Conservation (phyloP, 768 basidiomycete species). For the Phaeolepiota aurea region DNA sequence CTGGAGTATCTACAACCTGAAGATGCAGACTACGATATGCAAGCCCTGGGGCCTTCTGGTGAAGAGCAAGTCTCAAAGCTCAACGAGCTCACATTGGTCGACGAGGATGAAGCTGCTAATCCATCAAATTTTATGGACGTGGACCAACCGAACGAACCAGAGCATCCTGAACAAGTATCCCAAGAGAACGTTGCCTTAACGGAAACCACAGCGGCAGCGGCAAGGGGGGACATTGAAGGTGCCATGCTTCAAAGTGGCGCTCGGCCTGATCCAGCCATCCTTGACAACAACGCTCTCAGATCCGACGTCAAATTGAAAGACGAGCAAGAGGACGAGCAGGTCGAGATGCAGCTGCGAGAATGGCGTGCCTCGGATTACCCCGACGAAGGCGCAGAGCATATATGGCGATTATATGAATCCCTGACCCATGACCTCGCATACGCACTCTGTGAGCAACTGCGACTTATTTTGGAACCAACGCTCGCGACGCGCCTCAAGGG, state of each 20-base stretch:
- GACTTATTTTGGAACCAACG: slow-evolving; percentile 93
- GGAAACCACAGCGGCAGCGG: slow-evolving; percentile 15
- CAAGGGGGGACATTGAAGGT: slow-evolving; percentile 30
- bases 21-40: slow-evolving; percentile 65
- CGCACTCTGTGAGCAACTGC: slow-evolving; percentile 89
- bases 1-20: slow-evolving; percentile 75
- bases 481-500: slow-evolving; percentile 89
- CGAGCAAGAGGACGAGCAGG: slow-evolving; percentile 15
- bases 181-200: slow-evolving; percentile 13
- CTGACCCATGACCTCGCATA: slow-evolving; percentile 89
- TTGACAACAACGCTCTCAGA: slow-evolving; percentile 16
- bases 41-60: slow-evolving; percentile 82
- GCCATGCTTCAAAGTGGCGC: slow-evolving; percentile 33
- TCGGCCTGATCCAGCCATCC: slow-evolving; percentile 10
- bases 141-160: slow-evolving; percentile 18
- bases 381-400: slow-evolving; percentile 47
- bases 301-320: slow-evolving; percentile 26
- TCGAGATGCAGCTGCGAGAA: slow-evolving; percentile 43
- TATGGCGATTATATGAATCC: slow-evolving; percentile 91
- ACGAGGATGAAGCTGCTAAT: slow-evolving; percentile 36
- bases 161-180: slow-evolving; percentile 16
- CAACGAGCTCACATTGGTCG: slow-evolving; percentile 70
- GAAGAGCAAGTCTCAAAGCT: slow-evolving; percentile 80
- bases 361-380: slow-evolving; percentile 60
- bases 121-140: slow-evolving; percentile 41